Conservation (phyloP, 768 basidiomycete species). For the Mycena galopus region DNA sequence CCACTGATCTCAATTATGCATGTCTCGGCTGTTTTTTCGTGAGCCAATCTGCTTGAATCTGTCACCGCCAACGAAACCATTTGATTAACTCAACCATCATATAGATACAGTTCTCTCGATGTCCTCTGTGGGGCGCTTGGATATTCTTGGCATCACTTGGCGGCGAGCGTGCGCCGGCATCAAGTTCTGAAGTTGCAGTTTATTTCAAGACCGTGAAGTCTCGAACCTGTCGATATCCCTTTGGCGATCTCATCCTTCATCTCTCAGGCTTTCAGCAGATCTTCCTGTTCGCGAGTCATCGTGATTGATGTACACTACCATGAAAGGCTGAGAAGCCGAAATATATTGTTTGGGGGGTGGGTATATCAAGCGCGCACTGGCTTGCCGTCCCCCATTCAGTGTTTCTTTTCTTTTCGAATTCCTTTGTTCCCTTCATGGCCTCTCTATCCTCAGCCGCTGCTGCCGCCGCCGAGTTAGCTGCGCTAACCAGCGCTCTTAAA, state of each 20-base stretch:
- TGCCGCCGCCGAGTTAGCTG: slow-evolving; percentile 25
- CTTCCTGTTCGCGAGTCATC: neutral
- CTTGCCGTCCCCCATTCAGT: neutral
- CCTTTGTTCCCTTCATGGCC: slow-evolving; percentile 4
- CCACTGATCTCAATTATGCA: neutral
- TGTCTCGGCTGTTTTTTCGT: neutral
- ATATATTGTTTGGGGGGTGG: neutral
- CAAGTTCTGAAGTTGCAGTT: neutral
- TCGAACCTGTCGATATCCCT: neutral
- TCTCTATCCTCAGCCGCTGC: neutral
- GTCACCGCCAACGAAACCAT: neutral
- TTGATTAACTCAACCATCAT: slow-evolving; percentile 12
- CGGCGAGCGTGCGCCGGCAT: no score
- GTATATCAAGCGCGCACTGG: neutral
- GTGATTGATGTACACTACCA: neutral
- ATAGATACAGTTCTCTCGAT: neutral
- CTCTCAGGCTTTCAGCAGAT: neutral
- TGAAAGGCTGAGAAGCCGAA: neutral
- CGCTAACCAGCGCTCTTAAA: slow-evolving; percentile 17
- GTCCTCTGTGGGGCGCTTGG: neutral
- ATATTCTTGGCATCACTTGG: no score
- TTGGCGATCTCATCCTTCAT: neutral
- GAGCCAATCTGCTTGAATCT: slow-evolving; percentile 23
- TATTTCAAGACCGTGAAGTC: neutral
- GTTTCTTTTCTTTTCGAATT: neutral